Evolutionary conservation across 2,329 filamentous ascomycete species (phyloP).

Genomic region (Fusarium hainanense): DNA sequence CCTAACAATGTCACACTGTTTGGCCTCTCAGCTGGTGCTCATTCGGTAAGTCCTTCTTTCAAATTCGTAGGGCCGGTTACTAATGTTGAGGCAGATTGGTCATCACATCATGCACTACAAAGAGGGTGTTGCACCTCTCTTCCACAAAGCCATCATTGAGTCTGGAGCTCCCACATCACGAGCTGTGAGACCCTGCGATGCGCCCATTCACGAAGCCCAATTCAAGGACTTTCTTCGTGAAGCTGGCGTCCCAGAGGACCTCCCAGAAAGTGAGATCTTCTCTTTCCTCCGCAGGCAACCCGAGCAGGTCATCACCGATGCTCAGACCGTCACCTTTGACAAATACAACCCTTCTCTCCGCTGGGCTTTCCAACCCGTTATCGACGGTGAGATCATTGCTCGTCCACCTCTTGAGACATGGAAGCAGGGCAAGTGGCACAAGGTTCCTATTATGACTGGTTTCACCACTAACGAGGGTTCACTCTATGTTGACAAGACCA

Average conservation of each 20-base stretch:
- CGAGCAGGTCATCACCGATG: constrained; percentile 48
- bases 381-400: constrained; percentile 69
- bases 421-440: constrained; percentile 49
- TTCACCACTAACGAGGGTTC: constrained; percentile 77
- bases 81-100: constrained; percentile 61
- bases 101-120: constrained; percentile 69
- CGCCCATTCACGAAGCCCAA: constrained; percentile 68
- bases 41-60: constrained; percentile 53
- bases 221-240: constrained; percentile 51
- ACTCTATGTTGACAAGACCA: constrained; percentile 67
- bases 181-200: constrained; percentile 65
- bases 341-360: constrained; percentile 58
- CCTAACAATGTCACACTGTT: constrained; percentile 55
- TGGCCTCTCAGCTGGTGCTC: constrained; percentile 59
- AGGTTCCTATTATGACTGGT: constrained; percentile 68
- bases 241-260: constrained; percentile 24
- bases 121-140: constrained; percentile 58
- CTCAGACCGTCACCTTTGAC: constrained; percentile 56
- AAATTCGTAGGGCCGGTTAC: not conserved
- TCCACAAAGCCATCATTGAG: constrained; percentile 66
- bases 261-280: constrained; percentile 52
- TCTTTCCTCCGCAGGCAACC: constrained; percentile 59
- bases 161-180: constrained; percentile 66
- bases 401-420: constrained; percentile 68
- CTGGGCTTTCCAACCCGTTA: constrained; percentile 75